These are phyloP conservation scores for Penicillium sp. DNA, from an alignment of 2,329 filamentous ascomycete genomes.

Conservation along the genomic window DNA sequence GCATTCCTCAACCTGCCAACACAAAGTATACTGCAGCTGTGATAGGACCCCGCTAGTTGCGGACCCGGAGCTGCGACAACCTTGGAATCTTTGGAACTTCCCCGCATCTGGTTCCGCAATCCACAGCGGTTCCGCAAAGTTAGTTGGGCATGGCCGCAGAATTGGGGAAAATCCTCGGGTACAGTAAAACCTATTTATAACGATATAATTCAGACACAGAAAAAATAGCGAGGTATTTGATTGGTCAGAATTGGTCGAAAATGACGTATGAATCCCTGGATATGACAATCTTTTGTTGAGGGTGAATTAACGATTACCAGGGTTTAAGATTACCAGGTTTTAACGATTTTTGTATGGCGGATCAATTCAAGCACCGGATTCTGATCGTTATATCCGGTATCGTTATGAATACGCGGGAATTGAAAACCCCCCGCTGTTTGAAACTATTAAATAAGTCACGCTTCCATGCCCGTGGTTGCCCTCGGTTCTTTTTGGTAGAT, in stretches of 20 bases:
- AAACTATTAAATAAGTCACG: neutral
- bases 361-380: too few species aligned
- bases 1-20: neutral
- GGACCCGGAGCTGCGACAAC: neutral
- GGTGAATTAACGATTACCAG: too few species aligned
- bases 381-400: too few species aligned
- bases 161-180: neutral
- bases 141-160: neutral
- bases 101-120: neutral
- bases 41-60: neutral
- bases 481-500: neutral
- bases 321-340: too few species aligned
- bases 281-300: too few species aligned
- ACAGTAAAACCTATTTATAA: too few species aligned
- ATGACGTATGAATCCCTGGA: too few species aligned
- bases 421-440: neutral
- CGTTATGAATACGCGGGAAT: too few species aligned
- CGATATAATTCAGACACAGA: too few species aligned
- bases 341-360: too few species aligned
- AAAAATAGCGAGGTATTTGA: too few species aligned
- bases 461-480: neutral
- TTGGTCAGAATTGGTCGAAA: too few species aligned
- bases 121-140: conserved; percentile 3
- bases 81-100: neutral
- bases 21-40: neutral